A percentile compares a stretch with the other conserved stretches of the same genome.
These are phyloP conservation scores for Nitzschia sp. DNA, from an alignment of 108 stramenopile genomes.

Conservation along the genomic window DNA sequence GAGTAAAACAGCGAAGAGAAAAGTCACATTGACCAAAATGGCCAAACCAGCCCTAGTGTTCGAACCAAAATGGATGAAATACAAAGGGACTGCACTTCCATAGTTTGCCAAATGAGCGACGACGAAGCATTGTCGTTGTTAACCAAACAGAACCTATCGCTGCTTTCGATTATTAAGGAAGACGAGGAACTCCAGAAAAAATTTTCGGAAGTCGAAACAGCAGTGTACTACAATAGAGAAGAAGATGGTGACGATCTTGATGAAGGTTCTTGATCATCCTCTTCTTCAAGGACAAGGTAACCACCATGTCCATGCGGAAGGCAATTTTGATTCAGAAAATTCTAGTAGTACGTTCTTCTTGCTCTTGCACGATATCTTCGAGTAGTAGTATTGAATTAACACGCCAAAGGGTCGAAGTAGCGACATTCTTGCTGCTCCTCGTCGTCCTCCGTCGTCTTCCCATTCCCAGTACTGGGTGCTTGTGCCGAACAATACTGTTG, in stretches of 20 bases:
- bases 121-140: background rate
- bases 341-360: no score
- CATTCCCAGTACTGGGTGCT: no score
- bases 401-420: no score
- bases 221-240: background rate
- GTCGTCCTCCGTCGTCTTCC: no score
- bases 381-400: no score
- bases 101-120: background rate
- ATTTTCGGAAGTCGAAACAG: background rate
- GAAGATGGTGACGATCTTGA: background rate
- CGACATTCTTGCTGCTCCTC: no score
- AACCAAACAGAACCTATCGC: background rate
- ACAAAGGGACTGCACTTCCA: background rate
- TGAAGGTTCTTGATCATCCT: background rate
- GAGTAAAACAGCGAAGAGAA: constrained; percentile 9
- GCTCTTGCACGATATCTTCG: no score
- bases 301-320: no score
- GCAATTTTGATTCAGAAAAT: no score
- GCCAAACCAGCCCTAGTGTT: background rate
- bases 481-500: no score
- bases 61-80: background rate
- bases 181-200: background rate
- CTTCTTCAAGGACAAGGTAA: background rate
- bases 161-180: background rate
- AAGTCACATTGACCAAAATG: background rate